Percentiles rank a stretch among this genome's conserved stretches.
Evolutionary conservation across 257 asterid genomes (phyloP).

Genomic region (Solanum sparsipilum): DNA sequence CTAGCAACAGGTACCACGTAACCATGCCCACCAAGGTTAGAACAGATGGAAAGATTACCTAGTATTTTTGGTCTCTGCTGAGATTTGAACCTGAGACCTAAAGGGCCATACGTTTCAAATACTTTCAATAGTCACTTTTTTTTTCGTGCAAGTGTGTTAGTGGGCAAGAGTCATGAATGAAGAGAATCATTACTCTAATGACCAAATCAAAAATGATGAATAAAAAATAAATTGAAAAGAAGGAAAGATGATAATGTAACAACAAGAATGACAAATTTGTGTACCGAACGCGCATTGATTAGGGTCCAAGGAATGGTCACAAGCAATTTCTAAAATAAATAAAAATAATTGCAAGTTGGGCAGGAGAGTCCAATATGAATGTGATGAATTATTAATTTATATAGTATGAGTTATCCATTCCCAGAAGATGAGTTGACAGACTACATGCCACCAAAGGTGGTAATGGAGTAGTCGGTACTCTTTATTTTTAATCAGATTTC

Average conservation of each 20-base stretch:
- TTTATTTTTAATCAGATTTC: background rate
- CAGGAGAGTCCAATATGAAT: background rate
- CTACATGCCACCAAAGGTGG: background rate
- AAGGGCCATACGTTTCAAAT: background rate
- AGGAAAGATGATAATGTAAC: background rate
- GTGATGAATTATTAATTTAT: background rate
- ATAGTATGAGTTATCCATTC: background rate
- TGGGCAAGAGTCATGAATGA: background rate
- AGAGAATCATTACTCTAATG: background rate
- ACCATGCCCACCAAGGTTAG: rapidly evolving
- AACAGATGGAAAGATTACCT: rapidly evolving
- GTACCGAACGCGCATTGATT: background rate
- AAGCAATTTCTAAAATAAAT: background rate
- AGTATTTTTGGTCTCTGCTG: background rate
- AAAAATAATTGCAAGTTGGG: background rate
- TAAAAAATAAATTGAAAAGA: background rate
- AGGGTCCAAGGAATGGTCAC: background rate
- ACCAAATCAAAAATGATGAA: background rate
- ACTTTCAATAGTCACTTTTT: background rate
- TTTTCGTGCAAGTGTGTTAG: background rate
- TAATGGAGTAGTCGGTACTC: background rate
- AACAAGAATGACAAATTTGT: background rate
- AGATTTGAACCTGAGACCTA: background rate
- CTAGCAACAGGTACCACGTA: rapidly evolving
- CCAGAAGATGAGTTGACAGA: background rate